Conservation (phyloP, 2,329 filamentous ascomycete genomes). For the Raffaelea ambrosiae region DNA sequence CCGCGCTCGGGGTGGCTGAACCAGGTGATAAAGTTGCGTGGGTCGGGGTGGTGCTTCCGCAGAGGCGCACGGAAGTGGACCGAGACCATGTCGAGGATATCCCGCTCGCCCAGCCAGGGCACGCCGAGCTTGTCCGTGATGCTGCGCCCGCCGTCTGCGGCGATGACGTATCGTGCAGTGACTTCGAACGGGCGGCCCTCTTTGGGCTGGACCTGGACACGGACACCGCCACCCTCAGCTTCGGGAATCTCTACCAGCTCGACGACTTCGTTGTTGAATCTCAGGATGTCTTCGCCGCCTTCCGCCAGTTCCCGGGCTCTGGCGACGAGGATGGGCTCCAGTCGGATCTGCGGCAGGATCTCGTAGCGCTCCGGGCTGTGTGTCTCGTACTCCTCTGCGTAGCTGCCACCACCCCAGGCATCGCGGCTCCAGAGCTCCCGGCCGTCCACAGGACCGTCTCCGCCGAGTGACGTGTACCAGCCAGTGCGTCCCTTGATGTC, state of each 20-base stretch:
- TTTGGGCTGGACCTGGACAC: not conserved
- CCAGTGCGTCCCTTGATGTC: conserved; percentile 1
- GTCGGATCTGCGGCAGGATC: conserved; percentile 1
- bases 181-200: not conserved
- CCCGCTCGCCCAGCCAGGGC: not conserved
- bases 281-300: not conserved
- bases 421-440: conserved; percentile 1
- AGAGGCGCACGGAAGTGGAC: not conserved
- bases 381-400: not conserved
- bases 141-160: not conserved
- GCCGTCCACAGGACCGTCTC: not conserved
- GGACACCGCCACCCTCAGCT: not conserved
- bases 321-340: not conserved
- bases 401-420: conserved; percentile 1
- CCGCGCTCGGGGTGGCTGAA: conserved; percentile 1
- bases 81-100: conserved; percentile 2
- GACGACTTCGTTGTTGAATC: not conserved
- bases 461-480: not conserved
- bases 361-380: conserved; percentile 1
- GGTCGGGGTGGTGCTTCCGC: not conserved
- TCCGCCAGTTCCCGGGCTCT: not conserved
- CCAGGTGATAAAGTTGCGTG: conserved; percentile 2
- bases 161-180: not conserved
- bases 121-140: conserved; percentile 2
- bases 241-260: not conserved